A percentile compares a stretch with the other conserved stretches of the same genome.
These are phyloP conservation scores for Podosphaera aphanis DNA, from an alignment of 2,329 filamentous ascomycete species.

Conservation along the genomic window DNA sequence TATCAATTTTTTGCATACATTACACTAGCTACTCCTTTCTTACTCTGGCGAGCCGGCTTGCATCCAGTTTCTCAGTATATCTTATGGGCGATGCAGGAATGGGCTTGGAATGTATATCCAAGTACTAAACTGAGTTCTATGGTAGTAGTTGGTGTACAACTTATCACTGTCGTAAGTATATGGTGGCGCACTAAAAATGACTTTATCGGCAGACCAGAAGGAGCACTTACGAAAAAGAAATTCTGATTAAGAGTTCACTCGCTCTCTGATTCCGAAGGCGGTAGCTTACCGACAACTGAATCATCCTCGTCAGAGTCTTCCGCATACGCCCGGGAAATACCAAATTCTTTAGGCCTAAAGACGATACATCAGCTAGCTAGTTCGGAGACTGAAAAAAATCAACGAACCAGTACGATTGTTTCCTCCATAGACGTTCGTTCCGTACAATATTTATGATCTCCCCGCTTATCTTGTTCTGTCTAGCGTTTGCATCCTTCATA, in stretches of 20 bases:
- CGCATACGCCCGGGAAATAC: constrained; percentile 34
- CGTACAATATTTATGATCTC: constrained; percentile 85
- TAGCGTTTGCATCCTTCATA: constrained; percentile 35
- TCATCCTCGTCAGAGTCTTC: constrained; percentile 52
- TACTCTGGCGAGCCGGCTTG: constrained; percentile 41
- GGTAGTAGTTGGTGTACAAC: constrained; percentile 47
- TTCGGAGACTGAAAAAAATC: neutral
- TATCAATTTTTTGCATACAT: constrained; percentile 58
- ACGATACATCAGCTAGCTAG: neutral
- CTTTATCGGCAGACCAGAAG: constrained; percentile 11
- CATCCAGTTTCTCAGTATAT: constrained; percentile 33
- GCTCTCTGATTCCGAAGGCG: constrained; percentile 49
- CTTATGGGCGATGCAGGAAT: constrained; percentile 43
- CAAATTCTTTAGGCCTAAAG: constrained; percentile 56
- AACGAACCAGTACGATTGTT: constrained; percentile 58
- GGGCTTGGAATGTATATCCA: constrained; percentile 53
- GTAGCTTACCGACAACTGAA: constrained; percentile 62
- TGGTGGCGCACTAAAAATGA: constrained; percentile 18
- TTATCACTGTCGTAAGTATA: constrained; percentile 29
- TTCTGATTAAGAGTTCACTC: constrained; percentile 14
- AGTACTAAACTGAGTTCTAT: constrained; percentile 39
- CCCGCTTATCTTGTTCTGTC: constrained; percentile 57
- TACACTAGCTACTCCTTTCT: constrained; percentile 47
- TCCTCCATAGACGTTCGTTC: constrained; percentile 81
- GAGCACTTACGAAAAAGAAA: constrained; percentile 10